Conservation (phyloP, 495 filamentous ascomycete genomes). For the Daldinia grandis region DNA sequence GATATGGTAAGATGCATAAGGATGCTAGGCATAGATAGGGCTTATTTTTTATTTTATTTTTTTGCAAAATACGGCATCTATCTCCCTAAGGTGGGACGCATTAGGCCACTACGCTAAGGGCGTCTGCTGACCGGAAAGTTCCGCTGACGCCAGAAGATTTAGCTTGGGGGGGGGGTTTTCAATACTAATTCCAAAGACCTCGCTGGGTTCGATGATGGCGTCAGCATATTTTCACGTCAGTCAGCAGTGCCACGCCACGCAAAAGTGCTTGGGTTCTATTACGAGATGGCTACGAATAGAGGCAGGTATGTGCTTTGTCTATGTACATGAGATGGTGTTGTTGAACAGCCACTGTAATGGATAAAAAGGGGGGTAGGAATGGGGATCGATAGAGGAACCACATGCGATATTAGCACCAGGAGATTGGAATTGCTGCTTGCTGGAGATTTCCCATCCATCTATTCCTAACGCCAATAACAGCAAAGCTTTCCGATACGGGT, state of each 20-base stretch:
- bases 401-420: not conserved
- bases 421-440: not conserved
- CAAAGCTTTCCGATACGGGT: slow-evolving; percentile 21
- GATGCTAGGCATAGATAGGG: too few species aligned
- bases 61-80: not conserved
- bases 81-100: not conserved
- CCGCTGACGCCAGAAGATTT: not conserved
- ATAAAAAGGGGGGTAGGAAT: not conserved
- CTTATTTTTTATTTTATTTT: too few species aligned
- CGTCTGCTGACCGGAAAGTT: not conserved
- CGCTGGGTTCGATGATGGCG: not conserved
- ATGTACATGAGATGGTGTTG: too few species aligned
- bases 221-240: not conserved
- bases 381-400: not conserved
- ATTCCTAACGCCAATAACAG: not conserved
- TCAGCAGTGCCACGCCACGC: not conserved
- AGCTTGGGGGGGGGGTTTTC: too few species aligned
- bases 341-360: too few species aligned
- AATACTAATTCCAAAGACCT: not conserved
- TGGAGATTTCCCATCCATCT: not conserved
- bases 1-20: not conserved
- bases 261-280: too few species aligned
- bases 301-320: too few species aligned
- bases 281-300: too few species aligned
- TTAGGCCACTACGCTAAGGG: not conserved